Base-by-base conservation (phyloP, 2,329 filamentous ascomycete genomes). In the Botrytis tulipae region DNA sequence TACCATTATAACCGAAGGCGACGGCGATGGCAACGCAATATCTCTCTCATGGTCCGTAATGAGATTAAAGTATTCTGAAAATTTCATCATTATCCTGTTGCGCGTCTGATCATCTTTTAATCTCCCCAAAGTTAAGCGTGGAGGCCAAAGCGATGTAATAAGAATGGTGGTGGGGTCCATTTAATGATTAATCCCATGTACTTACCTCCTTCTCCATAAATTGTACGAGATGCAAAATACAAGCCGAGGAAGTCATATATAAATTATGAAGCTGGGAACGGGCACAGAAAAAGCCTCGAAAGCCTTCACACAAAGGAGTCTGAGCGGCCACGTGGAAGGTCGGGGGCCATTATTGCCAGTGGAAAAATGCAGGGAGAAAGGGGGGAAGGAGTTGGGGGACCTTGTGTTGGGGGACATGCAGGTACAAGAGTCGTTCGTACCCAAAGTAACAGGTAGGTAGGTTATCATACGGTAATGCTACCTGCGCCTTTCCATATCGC, bases 291-390 rank as follows among this genome's bases (percentile, higher is more conserved):
- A 70, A 46, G 67, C 51, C 29, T 25, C 32, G 48, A 25, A 20
- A n/a, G 22, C 12, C 51, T 70, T 60, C 29, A 59, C n/a, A 70
- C 51, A 61, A 62, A 22, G 14, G 40, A 72, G 62, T 72, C 62
- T 67, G 62, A 68, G 62, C 62, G 62, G 61, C 70, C 70, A 72
- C 70, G 70, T 72, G 70, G 70, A 68, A 32, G 48, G 37, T 68
- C 62, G 70, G 62, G 65, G 46, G 65, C 37, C n/a, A 42, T n/a
- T 40, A 59, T 67, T 67, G 35, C 22, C 46, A 67, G 48, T 59
- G 29, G 37, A 32, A 67, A 57, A 62, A 59, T 57, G 35, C 48
- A 68, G 48, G 48, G 66, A 42, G 66, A 57, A 57, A 69, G 48
- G 66, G 66, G 66, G 48, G 48, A 57, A 51, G 16, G 16, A 42